Evolutionary conservation across 768 basidiomycete species (phyloP).

Genomic region (Auriscalpium orientale): DNA sequence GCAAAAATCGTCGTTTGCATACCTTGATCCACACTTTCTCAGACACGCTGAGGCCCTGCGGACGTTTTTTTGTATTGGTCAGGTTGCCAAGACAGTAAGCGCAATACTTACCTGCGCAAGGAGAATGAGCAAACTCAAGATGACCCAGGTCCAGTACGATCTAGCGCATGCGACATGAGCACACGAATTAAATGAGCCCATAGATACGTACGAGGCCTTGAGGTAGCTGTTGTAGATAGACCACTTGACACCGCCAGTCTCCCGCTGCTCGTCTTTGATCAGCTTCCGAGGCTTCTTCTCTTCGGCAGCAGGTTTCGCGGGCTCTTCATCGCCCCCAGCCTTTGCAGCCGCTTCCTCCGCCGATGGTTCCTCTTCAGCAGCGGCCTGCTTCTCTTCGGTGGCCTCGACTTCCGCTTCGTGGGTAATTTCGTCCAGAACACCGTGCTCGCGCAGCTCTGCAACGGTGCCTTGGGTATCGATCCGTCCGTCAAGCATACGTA

Average conservation of each 20-base stretch:
- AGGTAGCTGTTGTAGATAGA: slow-evolving; percentile 54
- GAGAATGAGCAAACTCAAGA: slow-evolving; percentile 42
- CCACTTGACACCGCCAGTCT: slow-evolving; percentile 80
- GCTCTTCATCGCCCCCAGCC: slow-evolving; percentile 9
- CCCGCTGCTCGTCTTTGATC: slow-evolving; percentile 75
- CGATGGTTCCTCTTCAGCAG: slow-evolving; percentile 11
- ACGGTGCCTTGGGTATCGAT: slow-evolving; percentile 69
- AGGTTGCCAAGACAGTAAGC: too few relatives aligned
- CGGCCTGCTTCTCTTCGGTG: slow-evolving; percentile 31
- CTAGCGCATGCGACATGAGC: slow-evolving; percentile 22
- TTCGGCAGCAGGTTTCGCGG: slow-evolving; percentile 23
- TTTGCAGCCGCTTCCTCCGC: slow-evolving; percentile 25
- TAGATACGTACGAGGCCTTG: slow-evolving; percentile 49
- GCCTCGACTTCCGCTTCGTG: slow-evolving; percentile 38
- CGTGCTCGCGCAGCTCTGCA: slow-evolving; percentile 52
- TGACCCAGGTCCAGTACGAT: slow-evolving; percentile 62
- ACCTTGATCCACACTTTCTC: slow-evolving; percentile 78
- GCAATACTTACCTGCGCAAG: slow-evolving; percentile 24
- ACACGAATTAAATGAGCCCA: too few relatives aligned
- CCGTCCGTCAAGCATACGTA: slow-evolving; percentile 76
- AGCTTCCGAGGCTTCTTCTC: slow-evolving; percentile 64
- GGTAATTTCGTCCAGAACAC: slow-evolving; percentile 53
- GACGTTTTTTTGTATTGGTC: slow-evolving; percentile 25
- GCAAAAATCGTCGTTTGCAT: background rate
- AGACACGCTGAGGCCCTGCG: slow-evolving; percentile 32